Evolutionary conservation across 768 basidiomycete genomes (phyloP), one percentile per base, ranked within the genome.

Genomic region (Calvatia gigantea): DNA sequence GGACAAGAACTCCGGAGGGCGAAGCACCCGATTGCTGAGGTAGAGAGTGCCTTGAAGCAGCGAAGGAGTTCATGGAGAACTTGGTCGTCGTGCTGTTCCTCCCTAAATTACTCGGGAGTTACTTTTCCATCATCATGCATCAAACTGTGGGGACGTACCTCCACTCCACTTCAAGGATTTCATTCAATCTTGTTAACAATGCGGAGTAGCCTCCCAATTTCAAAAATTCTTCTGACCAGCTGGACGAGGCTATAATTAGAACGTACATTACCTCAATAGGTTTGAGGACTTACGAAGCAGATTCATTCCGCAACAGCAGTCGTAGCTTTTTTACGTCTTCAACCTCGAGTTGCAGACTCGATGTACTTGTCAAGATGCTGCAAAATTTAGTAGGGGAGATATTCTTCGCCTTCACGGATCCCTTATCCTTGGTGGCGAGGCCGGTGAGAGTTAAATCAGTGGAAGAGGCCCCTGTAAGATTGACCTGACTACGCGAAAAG

Each of bases 41-140:
- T 96, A 0, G 91, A 87, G 2, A 99, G 78, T 0, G 91, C 97
- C 70, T 97, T 97, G 70, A 98, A 84, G 73, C 94, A 98, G 2
- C 94, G 86, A 37, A 98, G 75, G 1, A 98, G 74, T 68, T 98
- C 95, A 61, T 96, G 87, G 14, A 99, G 76, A 39, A 97, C 78
- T 67, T 97, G 87, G 65, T 98, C 97, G 65, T 97, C 97, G 61
- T 97, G 96, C 65, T 98, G 96, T 66, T 99, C 97, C 68, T 98
- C 96, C 60, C 94, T 94, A 67, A 57, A 21, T 17, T 19, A 7
- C 15, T 60, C 37, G n/a, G n/a, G n/a, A 57, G n/a, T 54, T n/a
- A 33, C 9, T 31, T 19, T 1, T 11, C 9, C 39, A 37, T 23
- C 32, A 6, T 25, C 31, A 12, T 23, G 43, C 15, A 29, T 19